Evolutionary conservation across 2,329 filamentous ascomycete species (phyloP).

Genomic region (Ilyonectria sp.): DNA sequence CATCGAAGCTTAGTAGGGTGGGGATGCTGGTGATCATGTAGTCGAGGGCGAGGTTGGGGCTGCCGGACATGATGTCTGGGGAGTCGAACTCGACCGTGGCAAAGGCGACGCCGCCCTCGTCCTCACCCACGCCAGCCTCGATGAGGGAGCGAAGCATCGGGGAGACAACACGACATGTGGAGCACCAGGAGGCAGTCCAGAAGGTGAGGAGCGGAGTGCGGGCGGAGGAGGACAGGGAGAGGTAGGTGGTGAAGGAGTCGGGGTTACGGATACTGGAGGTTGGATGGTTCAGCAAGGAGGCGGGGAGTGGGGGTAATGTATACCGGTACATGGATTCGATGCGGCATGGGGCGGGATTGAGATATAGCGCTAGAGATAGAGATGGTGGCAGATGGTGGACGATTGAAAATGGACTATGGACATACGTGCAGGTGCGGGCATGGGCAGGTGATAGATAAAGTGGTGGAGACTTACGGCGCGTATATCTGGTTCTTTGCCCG

Average conservation of each 20-base stretch:
- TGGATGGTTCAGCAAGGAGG: conserved; percentile 22
- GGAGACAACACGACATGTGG: conserved; percentile 65
- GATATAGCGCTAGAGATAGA: conserved; percentile 15
- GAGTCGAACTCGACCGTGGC: conserved; percentile 71
- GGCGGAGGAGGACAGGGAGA: conserved; percentile 68
- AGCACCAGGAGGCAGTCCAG: conserved; percentile 73
- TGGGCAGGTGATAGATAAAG: conserved; percentile 20
- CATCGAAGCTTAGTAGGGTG: conserved; percentile 71
- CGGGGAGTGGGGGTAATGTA: conserved; percentile 13
- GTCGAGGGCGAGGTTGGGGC: conserved; percentile 61
- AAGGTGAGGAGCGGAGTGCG: conserved; percentile 71
- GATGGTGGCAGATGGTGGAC: background rate
- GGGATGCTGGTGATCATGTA: conserved; percentile 74
- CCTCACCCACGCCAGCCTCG: conserved; percentile 66
- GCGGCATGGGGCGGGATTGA: conserved; percentile 44
- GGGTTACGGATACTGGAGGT: conserved; percentile 66
- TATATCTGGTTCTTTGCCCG: conserved; percentile 54
- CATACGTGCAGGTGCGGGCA: conserved; percentile 14
- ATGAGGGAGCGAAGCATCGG: conserved; percentile 66
- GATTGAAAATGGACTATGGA: background rate
- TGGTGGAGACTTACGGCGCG: conserved; percentile 50
- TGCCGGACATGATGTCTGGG: conserved; percentile 67
- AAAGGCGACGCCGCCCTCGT: conserved; percentile 69
- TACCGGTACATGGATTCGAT: background rate
- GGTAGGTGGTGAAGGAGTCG: conserved; percentile 69